phyloP scores from a whole-genome alignment of 495 filamentous ascomycete species.

The Xylaria nigripes region DNA sequence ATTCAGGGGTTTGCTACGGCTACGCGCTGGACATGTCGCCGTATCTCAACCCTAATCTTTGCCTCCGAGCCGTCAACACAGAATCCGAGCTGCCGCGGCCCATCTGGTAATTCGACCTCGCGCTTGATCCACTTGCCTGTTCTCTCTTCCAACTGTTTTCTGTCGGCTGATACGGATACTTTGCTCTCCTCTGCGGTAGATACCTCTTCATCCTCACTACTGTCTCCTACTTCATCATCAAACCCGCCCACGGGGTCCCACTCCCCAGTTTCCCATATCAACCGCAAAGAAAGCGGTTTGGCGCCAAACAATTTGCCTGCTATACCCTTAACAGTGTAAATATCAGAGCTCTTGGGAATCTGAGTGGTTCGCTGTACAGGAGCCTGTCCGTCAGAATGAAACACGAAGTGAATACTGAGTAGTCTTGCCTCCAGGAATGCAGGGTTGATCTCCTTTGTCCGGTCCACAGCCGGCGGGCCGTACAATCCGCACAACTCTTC shows the following conservation, averaged over 20 bases:
- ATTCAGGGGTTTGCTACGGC: not conserved
- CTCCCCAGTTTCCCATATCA: slow-evolving; percentile 79
- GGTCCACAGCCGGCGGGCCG: slow-evolving; percentile 53
- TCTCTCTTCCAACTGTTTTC: slow-evolving; percentile 16
- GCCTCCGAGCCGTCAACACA: slow-evolving; percentile 66
- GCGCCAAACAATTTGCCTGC: slow-evolving; percentile 63
- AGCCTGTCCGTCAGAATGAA: slow-evolving; percentile 20
- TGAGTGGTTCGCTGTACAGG: slow-evolving; percentile 31
- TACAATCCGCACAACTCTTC: slow-evolving; percentile 63
- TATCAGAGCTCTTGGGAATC: slow-evolving; percentile 67
- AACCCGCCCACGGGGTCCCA: slow-evolving; percentile 66
- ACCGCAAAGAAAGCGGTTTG: slow-evolving; percentile 50
- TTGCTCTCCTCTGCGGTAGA: slow-evolving; percentile 23
- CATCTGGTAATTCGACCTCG: slow-evolving; percentile 75
- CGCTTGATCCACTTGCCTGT: slow-evolving; percentile 54
- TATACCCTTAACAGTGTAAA: slow-evolving; percentile 74
- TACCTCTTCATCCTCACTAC: slow-evolving; percentile 48
- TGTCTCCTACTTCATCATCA: slow-evolving; percentile 51
- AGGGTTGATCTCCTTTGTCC: slow-evolving; percentile 48
- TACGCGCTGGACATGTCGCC: slow-evolving; percentile 4
- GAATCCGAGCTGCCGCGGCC: slow-evolving; percentile 71
- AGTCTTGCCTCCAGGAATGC: slow-evolving; percentile 66
- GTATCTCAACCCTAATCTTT: slow-evolving; percentile 50
- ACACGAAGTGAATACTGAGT: slow-evolving; percentile 53
- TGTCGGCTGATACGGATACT: slow-evolving; percentile 5